phyloP scores from a whole-genome alignment of 257 asterid species.

The Nyctanthes arbortristis region DNA sequence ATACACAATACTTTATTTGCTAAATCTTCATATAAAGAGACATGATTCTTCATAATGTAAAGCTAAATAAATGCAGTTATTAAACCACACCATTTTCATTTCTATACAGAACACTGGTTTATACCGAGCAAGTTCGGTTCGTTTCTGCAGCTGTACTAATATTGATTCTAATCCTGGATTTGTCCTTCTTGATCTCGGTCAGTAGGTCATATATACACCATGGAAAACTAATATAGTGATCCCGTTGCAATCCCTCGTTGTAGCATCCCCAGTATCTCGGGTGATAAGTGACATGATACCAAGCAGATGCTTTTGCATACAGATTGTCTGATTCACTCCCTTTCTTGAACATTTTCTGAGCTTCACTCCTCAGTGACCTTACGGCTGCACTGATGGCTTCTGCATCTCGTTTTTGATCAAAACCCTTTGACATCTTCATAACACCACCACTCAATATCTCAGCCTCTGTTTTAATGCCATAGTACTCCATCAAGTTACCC shows the following conservation, averaged over 20 bases:
- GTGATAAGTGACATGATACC: constrained; percentile 86
- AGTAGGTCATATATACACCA: constrained; percentile 85
- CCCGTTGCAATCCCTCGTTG: constrained; percentile 57
- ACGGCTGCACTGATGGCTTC: constrained; percentile 72
- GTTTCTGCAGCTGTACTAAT: background rate
- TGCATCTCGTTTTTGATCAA: constrained; percentile 71
- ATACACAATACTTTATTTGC: no score
- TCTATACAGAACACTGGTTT: background rate
- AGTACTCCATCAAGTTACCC: constrained; percentile 86
- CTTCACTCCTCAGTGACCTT: constrained; percentile 73
- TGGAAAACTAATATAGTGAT: constrained; percentile 75
- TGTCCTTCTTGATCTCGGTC: constrained; percentile 57
- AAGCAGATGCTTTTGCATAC: constrained; percentile 81
- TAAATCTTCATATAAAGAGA: no score
- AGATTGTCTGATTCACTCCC: constrained; percentile 43
- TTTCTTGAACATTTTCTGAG: constrained; percentile 63
- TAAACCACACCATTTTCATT: no score
- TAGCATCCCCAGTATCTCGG: constrained; percentile 60
- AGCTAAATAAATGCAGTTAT: no score
- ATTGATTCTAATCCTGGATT: constrained; percentile 19
- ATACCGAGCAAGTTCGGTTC: background rate
- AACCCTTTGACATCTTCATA: constrained; percentile 64
- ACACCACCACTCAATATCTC: constrained; percentile 77
- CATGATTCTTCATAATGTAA: no score
- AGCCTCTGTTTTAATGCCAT: constrained; percentile 81